A percentile compares a stretch with the other conserved stretches of the same genome.
phyloP scores from a whole-genome alignment of 176 grass and related monocot species.

The Eleusine indica region DNA sequence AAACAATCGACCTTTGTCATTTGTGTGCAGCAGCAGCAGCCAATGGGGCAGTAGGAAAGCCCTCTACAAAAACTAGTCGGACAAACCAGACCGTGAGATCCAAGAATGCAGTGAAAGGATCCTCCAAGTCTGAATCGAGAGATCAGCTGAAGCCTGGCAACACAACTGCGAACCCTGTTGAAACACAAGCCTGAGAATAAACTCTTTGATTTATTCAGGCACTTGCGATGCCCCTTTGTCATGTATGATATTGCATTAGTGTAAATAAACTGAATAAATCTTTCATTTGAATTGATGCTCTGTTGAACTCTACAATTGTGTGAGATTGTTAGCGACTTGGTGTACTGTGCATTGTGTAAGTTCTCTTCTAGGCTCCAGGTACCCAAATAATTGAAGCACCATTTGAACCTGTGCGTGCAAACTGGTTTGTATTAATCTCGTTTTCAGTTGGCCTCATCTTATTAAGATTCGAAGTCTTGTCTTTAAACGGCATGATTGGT shows the following conservation, averaged over 20 bases:
- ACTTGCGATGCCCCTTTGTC: not conserved
- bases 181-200: constrained; percentile 37
- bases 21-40: constrained; percentile 20
- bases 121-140: constrained; percentile 39
- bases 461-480: not conserved
- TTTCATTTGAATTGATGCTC: constrained; percentile 12
- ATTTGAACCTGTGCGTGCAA: not conserved
- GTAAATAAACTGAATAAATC: constrained; percentile 23
- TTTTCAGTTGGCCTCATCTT: not conserved
- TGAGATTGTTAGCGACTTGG: not conserved
- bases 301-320: not conserved
- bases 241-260: constrained; percentile 30
- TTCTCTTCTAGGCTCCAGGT: not conserved
- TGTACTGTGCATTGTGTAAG: not conserved
- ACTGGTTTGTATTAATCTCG: not conserved
- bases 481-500: not conserved
- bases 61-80: not conserved
- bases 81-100: not conserved
- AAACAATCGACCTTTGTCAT: not conserved
- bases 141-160: constrained; percentile 6
- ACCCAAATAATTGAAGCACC: not conserved
- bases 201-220: not conserved
- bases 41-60: constrained; percentile 20
- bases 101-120: constrained; percentile 22
- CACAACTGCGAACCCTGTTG: constrained; percentile 17